Base-by-base conservation (phyloP, 495 filamentous ascomycete species). In the Podospora tetraspora region DNA sequence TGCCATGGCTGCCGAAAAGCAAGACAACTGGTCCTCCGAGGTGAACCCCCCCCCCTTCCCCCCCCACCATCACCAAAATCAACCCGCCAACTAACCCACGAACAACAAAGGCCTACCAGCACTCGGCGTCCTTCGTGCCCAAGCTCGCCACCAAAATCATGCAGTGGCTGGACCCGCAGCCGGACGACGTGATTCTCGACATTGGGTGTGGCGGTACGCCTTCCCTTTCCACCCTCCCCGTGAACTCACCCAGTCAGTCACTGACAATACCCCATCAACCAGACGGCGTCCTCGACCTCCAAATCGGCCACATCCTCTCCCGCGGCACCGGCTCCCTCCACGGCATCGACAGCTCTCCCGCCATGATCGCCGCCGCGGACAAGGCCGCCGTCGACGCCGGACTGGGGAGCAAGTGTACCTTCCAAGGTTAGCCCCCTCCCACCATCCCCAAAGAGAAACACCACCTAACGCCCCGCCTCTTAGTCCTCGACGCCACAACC, bases 81-180 rank as follows among this genome's bases (percentile, higher is more conserved):
- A 21, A 60, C 58, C 27, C 57, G 13, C 66, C 16, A 13, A 69
- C 63, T 34, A 9, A 66, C 59, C 13, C 8, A 43, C 9, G 19
- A 34, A 3, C 56, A 22, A 32, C 57, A 5, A 64, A 90, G 87
- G 82, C 82, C 60, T 92, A 92, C 75, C 82, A 84, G 59, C 77
- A 84, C 65, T 84, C 88, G 25, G 91, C 90, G 3, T 82, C 86
- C n/a, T 94, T 93, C 74, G 89, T 92, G 21, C 88, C 91, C 13
- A 82, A 87, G 70, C 83, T 92, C 9, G 86, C 91, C 11, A 82
- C 80, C 6, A 89, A 85, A 68, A 82, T 93, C n/a, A 63, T 91
- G 29, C 73, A 81, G 65, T 89, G 87, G 82, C 85, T 94, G 4
- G 83, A 88, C 65, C 85, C 86, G 7, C 81, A 86, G 69, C 81